Evolutionary conservation across 345 rosid genomes (phyloP), one percentile per base, ranked within the genome.

Genomic region (Streptanthus diversifolius): DNA sequence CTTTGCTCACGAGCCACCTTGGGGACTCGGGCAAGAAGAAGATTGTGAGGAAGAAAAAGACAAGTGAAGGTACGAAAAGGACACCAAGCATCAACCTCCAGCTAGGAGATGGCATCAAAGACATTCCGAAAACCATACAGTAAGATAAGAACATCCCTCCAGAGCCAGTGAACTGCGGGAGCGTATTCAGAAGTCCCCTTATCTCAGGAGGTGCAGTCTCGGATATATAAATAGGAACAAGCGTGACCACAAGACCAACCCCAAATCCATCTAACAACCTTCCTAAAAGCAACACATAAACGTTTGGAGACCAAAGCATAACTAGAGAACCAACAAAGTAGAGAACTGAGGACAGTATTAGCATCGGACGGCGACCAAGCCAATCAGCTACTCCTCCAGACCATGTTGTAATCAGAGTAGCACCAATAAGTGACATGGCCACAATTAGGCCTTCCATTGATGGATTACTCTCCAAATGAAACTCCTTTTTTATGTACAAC

Each of bases 81-180:
- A 95, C 87, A 49, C 99, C 99, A 40, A 95, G 93, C 98, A 92
- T 95, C 87, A 92, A 58, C 80, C 99, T 92, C 99, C 98, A 95
- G 73, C 80, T 95, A 8, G 97, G 96, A 14, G 83, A 79, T 4
- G 84, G 62, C 82, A 55, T 79, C 68, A 90, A 65, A 1, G 99
- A 95, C 97, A 95, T 86, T 17, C 96, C 85, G 62, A 95, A 92
- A 57, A 90, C 93, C 93, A 92, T 88, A 80, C 96, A 87, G 77
- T 92, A 95, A 2, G 98, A 81, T 35, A 95, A 21, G 73, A 90
- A 90, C 98, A 90, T 95, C 49, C 99, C 99, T 68, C 85, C 92
- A 45, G 92, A 88, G 40, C 99, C 99, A 2, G 88, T 83, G 73
- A 92, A 92, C 79, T 95, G 99, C 1, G 99, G 99, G 63, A 95